Percentiles rank a stretch among this genome's conserved stretches.
Evolutionary conservation across 2,329 filamentous ascomycete species (phyloP).

Genomic region (Sphaceloma murrayae): DNA sequence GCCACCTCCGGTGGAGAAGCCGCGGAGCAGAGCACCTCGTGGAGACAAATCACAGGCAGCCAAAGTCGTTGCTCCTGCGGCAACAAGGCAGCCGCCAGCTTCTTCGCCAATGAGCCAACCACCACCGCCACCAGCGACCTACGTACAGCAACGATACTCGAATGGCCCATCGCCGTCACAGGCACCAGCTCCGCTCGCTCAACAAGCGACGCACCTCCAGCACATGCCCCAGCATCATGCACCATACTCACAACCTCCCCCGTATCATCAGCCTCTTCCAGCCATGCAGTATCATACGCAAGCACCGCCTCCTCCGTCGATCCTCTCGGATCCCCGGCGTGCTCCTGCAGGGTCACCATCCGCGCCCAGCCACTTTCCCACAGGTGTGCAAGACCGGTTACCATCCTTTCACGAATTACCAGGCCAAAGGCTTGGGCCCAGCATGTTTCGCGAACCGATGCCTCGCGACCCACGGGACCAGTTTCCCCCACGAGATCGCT

Average conservation of each 20-base stretch:
- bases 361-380: too few species aligned
- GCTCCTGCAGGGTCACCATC: slow-evolving; percentile 3
- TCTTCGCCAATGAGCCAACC: background rate
- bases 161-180: slow-evolving; percentile 10
- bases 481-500: slow-evolving; percentile 1
- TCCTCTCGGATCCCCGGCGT: slow-evolving; percentile 1
- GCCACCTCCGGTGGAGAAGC: slow-evolving; percentile 2
- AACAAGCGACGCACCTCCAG: background rate
- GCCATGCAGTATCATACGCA: slow-evolving; percentile 9
- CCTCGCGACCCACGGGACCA: slow-evolving; percentile 1
- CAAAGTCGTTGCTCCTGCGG: background rate
- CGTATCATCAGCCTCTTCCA: slow-evolving; percentile 7
- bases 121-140: background rate
- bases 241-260: slow-evolving; percentile 1
- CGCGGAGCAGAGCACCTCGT: background rate
- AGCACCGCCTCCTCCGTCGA: background rate
- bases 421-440: background rate
- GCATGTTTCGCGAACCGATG: background rate
- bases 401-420: slow-evolving; percentile 4
- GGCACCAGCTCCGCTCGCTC: background rate
- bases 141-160: background rate
- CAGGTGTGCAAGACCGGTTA: slow-evolving; percentile 5
- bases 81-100: slow-evolving; percentile 3
- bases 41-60: slow-evolving; percentile 3
- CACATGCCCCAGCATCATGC: slow-evolving; percentile 2